Evolutionary conservation across 176 grass and related monocot species (phyloP), one percentile per base, ranked within the genome.

Genomic region (Cenchrus purpureus): DNA sequence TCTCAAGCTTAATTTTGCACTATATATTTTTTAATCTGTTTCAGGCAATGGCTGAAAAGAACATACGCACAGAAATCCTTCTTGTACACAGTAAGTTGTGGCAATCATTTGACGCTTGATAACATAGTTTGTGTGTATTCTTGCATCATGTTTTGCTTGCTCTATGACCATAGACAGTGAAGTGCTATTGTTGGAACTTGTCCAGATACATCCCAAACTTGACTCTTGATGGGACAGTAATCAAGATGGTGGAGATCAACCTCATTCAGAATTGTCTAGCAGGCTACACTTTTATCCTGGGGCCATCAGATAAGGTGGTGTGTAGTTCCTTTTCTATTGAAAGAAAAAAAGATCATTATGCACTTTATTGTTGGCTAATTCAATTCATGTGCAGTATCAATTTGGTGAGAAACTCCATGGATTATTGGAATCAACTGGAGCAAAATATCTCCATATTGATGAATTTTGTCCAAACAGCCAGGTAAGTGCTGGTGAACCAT

Each of bases 401-500:
- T 98, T 98, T 92, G 91, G 88, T 50, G 93, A 89, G 19, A 93
- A 92, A 74, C 82, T 98, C 55, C 85, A 71, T 78, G 87, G 86
- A 12, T 73, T 98, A 83, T 67, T 98, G 40, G 88, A 94, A 79
- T 62, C 73, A 59, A 31, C 84, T 83, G 93, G 93, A 90, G 93
- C 93, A 82, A 98, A 91, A 85, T 91, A 84, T 87, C 22, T 92
- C 25, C 86, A 74, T 25, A 78, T 90, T 17, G 88, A 94, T 13
- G 88, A 95, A 72, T 94, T 91, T 80, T 98, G 87, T 87, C 89
- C 86, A 65, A 92, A 92, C 81, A 95, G 93, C 68, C 89, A 98
- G 96, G 96, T 95, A 85, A 52, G 51, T 84, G 55, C 14, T 73
- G 16, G 32, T 79, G 75, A 80, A 76, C 48, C 50, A 40, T 58